Evolutionary conservation across 306 rosid species (phyloP).

Genomic region (Psophocarpus tetragonolobus): DNA sequence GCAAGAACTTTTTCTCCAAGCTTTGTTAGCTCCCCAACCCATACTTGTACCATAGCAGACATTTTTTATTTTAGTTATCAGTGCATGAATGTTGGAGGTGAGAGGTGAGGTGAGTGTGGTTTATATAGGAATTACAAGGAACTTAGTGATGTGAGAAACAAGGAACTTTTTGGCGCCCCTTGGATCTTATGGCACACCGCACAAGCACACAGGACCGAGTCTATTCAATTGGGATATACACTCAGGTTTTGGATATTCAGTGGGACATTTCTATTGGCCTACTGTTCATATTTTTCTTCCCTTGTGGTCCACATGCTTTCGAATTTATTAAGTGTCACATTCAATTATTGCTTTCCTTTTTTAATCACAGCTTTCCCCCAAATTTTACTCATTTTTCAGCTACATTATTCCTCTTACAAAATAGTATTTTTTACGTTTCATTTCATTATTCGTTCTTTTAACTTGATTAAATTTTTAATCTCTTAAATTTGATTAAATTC

Average conservation of each 20-base stretch:
- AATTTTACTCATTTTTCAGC: background rate
- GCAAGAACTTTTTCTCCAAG: conserved; percentile 52
- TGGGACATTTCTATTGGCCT: conserved; percentile 13
- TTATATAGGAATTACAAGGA: conserved; percentile 28
- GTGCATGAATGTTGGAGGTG: background rate
- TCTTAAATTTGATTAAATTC: too few species aligned
- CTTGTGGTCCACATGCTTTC: background rate
- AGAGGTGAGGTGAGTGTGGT: background rate
- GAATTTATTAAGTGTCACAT: background rate
- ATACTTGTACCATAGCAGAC: conserved; percentile 66
- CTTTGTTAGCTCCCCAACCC: conserved; percentile 73
- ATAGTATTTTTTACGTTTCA: too few species aligned
- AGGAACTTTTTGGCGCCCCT: conserved; percentile 22
- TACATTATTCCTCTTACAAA: background rate
- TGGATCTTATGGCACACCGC: too few species aligned
- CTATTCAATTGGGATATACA: conserved; percentile 23
- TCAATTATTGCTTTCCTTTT: conserved; percentile 5
- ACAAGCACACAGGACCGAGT: conserved; percentile 46
- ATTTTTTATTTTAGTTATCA: conserved; percentile 33
- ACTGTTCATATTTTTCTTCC: background rate
- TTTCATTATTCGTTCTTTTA: too few species aligned
- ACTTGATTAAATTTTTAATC: too few species aligned
- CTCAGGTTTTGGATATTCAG: conserved; percentile 35
- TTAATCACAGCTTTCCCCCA: too few species aligned
- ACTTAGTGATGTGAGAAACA: background rate